These are phyloP conservation scores for Garcileccinum viscosum DNA, from an alignment of 1,284 basidiomycete species.

Conservation along the genomic window DNA sequence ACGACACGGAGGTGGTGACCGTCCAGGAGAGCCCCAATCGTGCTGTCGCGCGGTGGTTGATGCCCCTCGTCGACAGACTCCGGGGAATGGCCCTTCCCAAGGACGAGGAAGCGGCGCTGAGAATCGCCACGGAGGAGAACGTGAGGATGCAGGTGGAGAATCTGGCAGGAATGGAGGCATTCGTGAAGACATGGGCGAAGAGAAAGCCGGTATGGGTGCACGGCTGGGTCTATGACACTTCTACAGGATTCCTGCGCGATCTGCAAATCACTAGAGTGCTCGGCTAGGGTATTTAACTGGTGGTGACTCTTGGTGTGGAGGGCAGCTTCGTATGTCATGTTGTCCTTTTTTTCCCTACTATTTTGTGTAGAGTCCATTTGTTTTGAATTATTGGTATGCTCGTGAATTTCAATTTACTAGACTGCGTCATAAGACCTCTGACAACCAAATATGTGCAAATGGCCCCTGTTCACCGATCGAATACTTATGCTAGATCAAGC, in stretches of 20 bases:
- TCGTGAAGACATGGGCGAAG: conserved; percentile 57
- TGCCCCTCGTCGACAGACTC: conserved; percentile 60
- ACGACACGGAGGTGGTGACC: not conserved
- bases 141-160: conserved; percentile 74
- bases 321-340: too few species aligned
- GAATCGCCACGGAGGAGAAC: conserved; percentile 66
- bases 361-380: too few species aligned
- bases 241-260: conserved; percentile 72
- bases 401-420: too few species aligned
- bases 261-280: conserved; percentile 57
- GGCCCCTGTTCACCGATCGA: too few species aligned
- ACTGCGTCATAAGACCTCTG: too few species aligned
- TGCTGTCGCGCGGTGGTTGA: conserved; percentile 70
- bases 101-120: conserved; percentile 45
- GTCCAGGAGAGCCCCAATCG: conserved; percentile 20
- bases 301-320: too few species aligned
- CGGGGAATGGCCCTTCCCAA: conserved; percentile 47
- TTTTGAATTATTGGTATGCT: too few species aligned
- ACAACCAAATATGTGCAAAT: too few species aligned
- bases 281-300: too few species aligned
- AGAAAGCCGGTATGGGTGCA: conserved; percentile 70
- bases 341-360: too few species aligned
- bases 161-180: conserved; percentile 65
- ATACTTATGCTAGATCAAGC: too few species aligned
- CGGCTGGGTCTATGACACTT: conserved; percentile 85